Conservation (phyloP, 2,329 filamentous ascomycete species). For the Xylaria sp. region DNA sequence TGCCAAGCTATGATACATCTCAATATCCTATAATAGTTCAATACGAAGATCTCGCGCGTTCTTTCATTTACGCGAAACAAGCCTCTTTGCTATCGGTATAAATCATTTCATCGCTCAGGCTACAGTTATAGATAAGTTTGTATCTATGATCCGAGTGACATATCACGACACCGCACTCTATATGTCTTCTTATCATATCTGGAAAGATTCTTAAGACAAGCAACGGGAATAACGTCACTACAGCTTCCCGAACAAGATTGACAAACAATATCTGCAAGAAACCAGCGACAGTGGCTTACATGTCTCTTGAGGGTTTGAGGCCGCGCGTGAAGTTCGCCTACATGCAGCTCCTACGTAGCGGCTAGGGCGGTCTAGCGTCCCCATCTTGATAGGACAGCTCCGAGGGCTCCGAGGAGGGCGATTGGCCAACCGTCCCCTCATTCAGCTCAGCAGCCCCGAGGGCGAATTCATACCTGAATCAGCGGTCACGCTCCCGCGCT, state of each 20-base stretch:
- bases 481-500: not conserved
- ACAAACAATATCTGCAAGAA: not conserved
- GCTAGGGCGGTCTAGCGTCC: not conserved
- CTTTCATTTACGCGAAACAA: too few relatives aligned
- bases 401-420: not conserved
- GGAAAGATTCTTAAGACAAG: not conserved
- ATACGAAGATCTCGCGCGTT: too few relatives aligned
- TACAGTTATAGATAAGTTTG: too few relatives aligned
- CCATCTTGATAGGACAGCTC: constrained; percentile 1
- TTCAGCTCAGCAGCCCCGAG: not conserved
- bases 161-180: too few relatives aligned
- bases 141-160: too few relatives aligned
- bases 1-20: too few relatives aligned
- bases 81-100: too few relatives aligned
- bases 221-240: not conserved
- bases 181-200: not conserved
- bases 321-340: not conserved
- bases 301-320: constrained; percentile 1
- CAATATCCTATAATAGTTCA: too few relatives aligned
- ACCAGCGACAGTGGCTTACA: not conserved
- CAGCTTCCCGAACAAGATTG: not conserved
- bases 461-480: not conserved
- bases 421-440: constrained; percentile 8
- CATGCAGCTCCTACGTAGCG: not conserved
- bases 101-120: too few relatives aligned